These are phyloP conservation scores for Yamadazyma kitorensis DNA, from an alignment of 805 yeast species.

Conservation along the genomic window DNA sequence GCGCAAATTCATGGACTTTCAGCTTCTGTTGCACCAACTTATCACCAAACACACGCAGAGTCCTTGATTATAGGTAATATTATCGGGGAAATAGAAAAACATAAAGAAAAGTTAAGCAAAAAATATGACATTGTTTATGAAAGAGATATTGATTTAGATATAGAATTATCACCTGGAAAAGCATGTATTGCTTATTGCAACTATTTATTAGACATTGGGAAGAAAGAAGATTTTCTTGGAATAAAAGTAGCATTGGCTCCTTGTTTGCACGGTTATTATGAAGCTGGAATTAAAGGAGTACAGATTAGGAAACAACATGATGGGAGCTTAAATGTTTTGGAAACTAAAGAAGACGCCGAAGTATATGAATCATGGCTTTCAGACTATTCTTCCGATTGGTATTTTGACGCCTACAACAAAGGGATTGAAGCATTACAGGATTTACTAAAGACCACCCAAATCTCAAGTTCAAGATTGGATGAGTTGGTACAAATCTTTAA, in stretches of 20 bases:
- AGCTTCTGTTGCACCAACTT: constrained; percentile 57
- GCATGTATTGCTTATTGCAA: constrained; percentile 63
- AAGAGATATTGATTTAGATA: constrained; percentile 36
- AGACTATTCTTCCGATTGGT: constrained; percentile 61
- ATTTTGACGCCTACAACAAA: constrained; percentile 45
- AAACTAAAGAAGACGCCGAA: constrained; percentile 21
- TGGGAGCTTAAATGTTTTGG: constrained; percentile 4
- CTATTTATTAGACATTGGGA: constrained; percentile 54
- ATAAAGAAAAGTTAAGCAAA: constrained; percentile 45
- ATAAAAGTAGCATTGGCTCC: constrained; percentile 71
- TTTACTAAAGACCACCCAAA: constrained; percentile 29
- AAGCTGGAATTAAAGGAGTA: constrained; percentile 45
- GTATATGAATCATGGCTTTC: constrained; percentile 54
- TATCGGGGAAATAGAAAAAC: constrained; percentile 54
- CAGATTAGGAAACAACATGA: constrained; percentile 4
- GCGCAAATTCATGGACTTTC: constrained; percentile 64
- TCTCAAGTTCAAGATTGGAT: constrained; percentile 44
- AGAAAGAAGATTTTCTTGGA: constrained; percentile 56
- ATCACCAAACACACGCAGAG: constrained; percentile 49
- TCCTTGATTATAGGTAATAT: constrained; percentile 50
- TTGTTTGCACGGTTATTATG: constrained; percentile 69
- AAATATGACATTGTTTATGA: constrained; percentile 40
- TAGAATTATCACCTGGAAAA: constrained; percentile 45
- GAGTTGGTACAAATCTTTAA: constrained; percentile 57
- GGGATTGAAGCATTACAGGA: constrained; percentile 51